These are phyloP conservation scores for Aspergillus sp. DNA, from an alignment of 2,329 filamentous ascomycete species.

Conservation along the genomic window DNA sequence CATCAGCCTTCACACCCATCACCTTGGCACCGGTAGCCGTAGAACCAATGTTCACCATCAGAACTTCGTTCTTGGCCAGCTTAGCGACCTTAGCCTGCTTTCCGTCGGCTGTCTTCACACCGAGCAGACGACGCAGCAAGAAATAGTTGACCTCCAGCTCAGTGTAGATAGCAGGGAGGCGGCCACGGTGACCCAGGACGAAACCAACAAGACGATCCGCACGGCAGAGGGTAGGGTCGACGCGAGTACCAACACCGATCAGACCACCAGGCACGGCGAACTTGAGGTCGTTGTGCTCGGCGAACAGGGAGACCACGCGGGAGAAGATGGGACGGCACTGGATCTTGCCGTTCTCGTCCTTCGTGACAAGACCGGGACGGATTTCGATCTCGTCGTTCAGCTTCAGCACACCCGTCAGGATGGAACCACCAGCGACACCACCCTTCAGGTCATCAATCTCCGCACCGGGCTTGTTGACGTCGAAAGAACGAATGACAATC, in stretches of 20 bases:
- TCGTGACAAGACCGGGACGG: slow-evolving; percentile 94
- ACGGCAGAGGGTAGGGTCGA: slow-evolving; percentile 96
- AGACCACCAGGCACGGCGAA: slow-evolving; percentile 96
- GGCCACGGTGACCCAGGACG: slow-evolving; percentile 91
- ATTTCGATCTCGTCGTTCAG: slow-evolving; percentile 98
- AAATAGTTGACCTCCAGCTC: slow-evolving; percentile 99
- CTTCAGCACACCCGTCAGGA: slow-evolving; percentile 94
- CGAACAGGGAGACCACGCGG: slow-evolving; percentile 90
- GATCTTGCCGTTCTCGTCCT: slow-evolving; percentile 88
- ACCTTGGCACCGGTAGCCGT: slow-evolving; percentile 98
- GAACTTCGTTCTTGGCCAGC: slow-evolving; percentile 95
- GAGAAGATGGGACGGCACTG: slow-evolving; percentile 98
- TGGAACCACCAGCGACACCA: slow-evolving; percentile 95
- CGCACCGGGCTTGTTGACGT: slow-evolving; percentile 99
- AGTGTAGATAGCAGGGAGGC: slow-evolving; percentile 93
- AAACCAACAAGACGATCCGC: slow-evolving; percentile 98
- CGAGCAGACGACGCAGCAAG: slow-evolving; percentile 85
- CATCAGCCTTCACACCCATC: slow-evolving; percentile 94
- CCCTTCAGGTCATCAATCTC: slow-evolving; percentile 98
- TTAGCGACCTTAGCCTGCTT: slow-evolving; percentile 99
- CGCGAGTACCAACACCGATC: slow-evolving; percentile 95
- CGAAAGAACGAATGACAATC: slow-evolving; percentile 99
- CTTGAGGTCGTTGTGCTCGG: slow-evolving; percentile 96
- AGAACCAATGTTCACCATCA: slow-evolving; percentile 99
- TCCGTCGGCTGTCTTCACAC: slow-evolving; percentile 95